A percentile compares a stretch with the other conserved stretches of the same genome.
Conservation (phyloP, 2,329 filamentous ascomycete genomes). For the Clonostachys chloroleuca region DNA sequence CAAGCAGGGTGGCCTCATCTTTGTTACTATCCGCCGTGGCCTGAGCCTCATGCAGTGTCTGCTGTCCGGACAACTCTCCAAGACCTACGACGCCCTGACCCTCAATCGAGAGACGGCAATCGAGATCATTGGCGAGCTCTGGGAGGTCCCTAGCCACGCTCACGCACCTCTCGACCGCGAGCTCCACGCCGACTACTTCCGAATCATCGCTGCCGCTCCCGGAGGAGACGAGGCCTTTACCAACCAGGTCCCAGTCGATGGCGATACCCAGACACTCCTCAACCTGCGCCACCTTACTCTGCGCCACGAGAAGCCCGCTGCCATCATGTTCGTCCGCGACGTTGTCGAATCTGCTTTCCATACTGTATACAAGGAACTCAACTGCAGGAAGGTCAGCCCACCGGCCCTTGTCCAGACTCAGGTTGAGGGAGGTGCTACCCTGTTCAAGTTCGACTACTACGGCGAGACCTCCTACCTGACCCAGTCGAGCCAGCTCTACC, state of each 20-base stretch:
- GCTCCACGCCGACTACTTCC: constrained; percentile 86
- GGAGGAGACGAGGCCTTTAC: constrained; percentile 89
- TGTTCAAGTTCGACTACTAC: constrained; percentile 89
- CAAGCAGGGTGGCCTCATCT: constrained; percentile 78
- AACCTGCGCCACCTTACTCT: constrained; percentile 83
- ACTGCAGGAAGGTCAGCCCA: constrained; percentile 79
- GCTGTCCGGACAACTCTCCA: constrained; percentile 72
- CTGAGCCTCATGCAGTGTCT: constrained; percentile 78
- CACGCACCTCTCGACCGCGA: constrained; percentile 82
- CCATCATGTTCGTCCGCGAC: constrained; percentile 82
- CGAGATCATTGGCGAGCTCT: constrained; percentile 78
- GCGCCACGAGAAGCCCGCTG: constrained; percentile 77
- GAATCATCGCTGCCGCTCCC: constrained; percentile 72
- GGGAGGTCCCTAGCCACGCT: constrained; percentile 71
- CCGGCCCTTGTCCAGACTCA: constrained; percentile 93
- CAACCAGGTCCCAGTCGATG: constrained; percentile 56
- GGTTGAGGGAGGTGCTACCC: constrained; percentile 86
- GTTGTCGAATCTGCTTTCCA: constrained; percentile 78
- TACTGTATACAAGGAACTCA: constrained; percentile 70
- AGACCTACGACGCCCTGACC: constrained; percentile 87
- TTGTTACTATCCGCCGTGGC: constrained; percentile 79
- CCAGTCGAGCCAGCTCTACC: constrained; percentile 94
- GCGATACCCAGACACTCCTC: constrained; percentile 56
- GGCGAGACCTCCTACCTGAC: constrained; percentile 88
- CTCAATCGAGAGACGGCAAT: constrained; percentile 86